Conservation (phyloP, 2,329 filamentous ascomycete species). For the Fusarium goolgardi region DNA sequence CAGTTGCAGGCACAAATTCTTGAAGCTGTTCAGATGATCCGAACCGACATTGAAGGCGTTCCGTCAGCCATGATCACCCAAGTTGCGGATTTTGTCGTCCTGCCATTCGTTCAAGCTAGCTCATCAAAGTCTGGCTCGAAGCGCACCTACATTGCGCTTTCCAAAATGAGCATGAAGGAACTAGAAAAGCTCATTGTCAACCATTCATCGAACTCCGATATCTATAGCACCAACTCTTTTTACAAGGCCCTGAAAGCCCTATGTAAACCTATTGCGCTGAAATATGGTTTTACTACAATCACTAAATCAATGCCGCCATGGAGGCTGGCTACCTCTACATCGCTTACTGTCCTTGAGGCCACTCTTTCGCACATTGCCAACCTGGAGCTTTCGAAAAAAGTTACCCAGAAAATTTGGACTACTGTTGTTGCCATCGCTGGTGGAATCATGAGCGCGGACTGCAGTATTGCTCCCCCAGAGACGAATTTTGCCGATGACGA, state of each 20-base stretch:
- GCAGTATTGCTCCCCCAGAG: conserved; percentile 58
- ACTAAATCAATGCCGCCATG: conserved; percentile 80
- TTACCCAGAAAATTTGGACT: conserved; percentile 74
- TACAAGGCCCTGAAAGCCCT: conserved; percentile 74
- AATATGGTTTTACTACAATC: conserved; percentile 80
- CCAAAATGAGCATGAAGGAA: conserved; percentile 81
- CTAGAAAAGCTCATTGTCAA: conserved; percentile 70
- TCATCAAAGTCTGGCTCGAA: conserved; percentile 56
- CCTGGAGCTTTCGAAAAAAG: conserved; percentile 58
- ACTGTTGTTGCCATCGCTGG: conserved; percentile 72
- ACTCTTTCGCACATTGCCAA: conserved; percentile 71
- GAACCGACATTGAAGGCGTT: conserved; percentile 72
- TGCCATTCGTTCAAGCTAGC: conserved; percentile 69
- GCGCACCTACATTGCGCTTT: conserved; percentile 89
- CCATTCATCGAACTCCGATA: conserved; percentile 71
- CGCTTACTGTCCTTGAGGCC: conserved; percentile 74
- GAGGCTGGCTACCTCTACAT: conserved; percentile 80
- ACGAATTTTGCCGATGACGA: conserved; percentile 75
- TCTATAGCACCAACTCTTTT: conserved; percentile 77
- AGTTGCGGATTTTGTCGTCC: conserved; percentile 75
- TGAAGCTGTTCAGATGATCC: conserved; percentile 73
- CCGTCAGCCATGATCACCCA: conserved; percentile 75
- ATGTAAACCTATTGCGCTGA: conserved; percentile 76
- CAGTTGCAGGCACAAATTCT: conserved; percentile 77
- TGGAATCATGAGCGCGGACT: conserved; percentile 76